phyloP scores from a whole-genome alignment of 352 stramenopile species.

The Stramenopiles sp. region DNA sequence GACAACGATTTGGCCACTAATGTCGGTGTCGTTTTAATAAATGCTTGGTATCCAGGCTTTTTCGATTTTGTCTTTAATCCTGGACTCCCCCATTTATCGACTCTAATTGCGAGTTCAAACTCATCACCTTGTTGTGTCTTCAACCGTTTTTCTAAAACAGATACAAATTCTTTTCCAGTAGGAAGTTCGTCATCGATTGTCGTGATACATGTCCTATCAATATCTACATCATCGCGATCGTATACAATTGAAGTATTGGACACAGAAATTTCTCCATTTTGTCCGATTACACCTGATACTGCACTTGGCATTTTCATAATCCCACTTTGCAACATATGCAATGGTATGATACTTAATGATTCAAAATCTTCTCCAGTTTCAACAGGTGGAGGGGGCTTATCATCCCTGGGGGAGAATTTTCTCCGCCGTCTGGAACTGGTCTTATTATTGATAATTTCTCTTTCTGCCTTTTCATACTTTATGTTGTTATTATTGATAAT shows the following conservation, averaged over 20 bases:
- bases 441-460: too few species aligned
- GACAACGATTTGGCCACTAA: neutral
- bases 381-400: too few species aligned
- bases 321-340: neutral
- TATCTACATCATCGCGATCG: slow-evolving; percentile 3
- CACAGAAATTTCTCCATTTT: neutral
- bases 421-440: too few species aligned
- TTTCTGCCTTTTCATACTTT: too few species aligned
- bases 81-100: slow-evolving; percentile 5
- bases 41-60: neutral
- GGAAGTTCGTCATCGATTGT: neutral
- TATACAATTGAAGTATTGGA: neutral
- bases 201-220: neutral
- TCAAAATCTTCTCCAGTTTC: neutral
- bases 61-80: neutral
- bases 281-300: neutral
- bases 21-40: slow-evolving; percentile 3
- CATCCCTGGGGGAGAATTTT: too few species aligned
- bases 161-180: neutral
- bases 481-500: too few species aligned
- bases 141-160: neutral
- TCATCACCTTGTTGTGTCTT: neutral
- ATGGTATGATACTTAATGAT: neutral
- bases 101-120: neutral
- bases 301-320: neutral